Evolutionary conservation across 1,284 basidiomycete species (phyloP), one percentile per base, ranked within the genome.

Genomic region (Leucoagaricus sp.): DNA sequence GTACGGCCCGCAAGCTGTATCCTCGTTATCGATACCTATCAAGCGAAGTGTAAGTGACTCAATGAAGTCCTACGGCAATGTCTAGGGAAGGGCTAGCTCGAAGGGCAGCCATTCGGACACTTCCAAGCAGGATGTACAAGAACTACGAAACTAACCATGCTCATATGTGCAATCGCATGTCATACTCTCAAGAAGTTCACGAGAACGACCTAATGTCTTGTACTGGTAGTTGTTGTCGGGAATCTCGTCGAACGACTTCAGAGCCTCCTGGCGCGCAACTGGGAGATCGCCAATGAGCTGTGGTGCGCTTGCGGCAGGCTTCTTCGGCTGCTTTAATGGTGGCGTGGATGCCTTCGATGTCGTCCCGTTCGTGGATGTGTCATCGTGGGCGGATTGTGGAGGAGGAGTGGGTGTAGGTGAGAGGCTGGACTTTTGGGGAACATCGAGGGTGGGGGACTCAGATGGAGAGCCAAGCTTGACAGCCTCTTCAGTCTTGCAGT

Each of bases 121-220:
- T 49, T 15, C n/a, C 19, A 19, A 34, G 29, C 28, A 33, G 46
- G 23, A 7, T 48, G 52, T 52, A 25, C 28, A 45, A 17, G 53
- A 60, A 61, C 45, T 45, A 68, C 49, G 28, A 56, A 21, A 86
- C 89, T 80, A 72, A 96, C 94, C 87, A 69, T 82, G 83, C 59
- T 90, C 85, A 71, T 87, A 94, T 55, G 76, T 75, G 75, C 95
- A 98, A 69, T 97, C 95, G 77, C 95, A 98, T 41, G 88, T 86
- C 89, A 94, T 94, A 73, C 92, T 89, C 76, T 98, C 95, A 65
- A 92, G 82, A 57, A 89, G 85, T 72, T 96, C 94, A 68, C 90
- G 86, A 46, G 91, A 93, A 64, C 86, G 82, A 10, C 97, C 97
- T 53, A 99, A 77, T 40, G 87, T 84, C 68, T 89, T 89, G 72